Evolutionary conservation across 768 basidiomycete species (phyloP).

Genomic region (Lyophyllum semitale): DNA sequence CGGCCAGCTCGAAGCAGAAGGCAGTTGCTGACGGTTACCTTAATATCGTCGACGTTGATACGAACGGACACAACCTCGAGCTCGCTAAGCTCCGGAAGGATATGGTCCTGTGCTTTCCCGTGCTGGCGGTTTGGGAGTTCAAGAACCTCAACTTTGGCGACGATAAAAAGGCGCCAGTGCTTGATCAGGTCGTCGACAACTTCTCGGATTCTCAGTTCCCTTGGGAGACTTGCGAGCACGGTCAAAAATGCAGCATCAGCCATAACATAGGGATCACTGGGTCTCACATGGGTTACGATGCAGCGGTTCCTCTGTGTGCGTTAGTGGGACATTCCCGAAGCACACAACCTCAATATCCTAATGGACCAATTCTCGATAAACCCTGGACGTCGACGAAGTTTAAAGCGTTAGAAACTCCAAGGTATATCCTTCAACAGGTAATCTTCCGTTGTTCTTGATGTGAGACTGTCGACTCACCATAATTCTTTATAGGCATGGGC

Average conservation of each 20-base stretch:
- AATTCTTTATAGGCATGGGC: constrained; percentile 12
- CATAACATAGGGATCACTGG: constrained; percentile 6
- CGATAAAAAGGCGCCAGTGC: background rate
- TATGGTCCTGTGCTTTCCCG: no score
- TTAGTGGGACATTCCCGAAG: no score
- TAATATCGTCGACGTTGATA: background rate
- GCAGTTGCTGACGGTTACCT: constrained; percentile 15
- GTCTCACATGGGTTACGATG: constrained; percentile 10
- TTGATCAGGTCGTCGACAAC: background rate
- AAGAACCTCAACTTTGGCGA: constrained; percentile 14
- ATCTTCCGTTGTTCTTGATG: background rate
- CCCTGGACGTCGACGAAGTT: no score
- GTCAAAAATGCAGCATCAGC: background rate
- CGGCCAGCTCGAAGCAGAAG: background rate
- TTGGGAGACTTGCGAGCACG: constrained; percentile 10
- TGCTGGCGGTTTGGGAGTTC: constrained; percentile 18
- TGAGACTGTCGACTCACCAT: background rate
- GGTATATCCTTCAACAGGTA: constrained; percentile 8
- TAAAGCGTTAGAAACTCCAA: no score
- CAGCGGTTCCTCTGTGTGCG: background rate
- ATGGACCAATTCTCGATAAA: no score
- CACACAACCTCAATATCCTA: no score
- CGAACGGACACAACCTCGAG: background rate
- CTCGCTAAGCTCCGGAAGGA: no score
- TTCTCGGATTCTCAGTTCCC: background rate